Percentiles rank a stretch among this genome's conserved stretches.
These are phyloP conservation scores for Trametes cinnabarina DNA, from an alignment of 768 basidiomycete genomes.

Conservation along the genomic window DNA sequence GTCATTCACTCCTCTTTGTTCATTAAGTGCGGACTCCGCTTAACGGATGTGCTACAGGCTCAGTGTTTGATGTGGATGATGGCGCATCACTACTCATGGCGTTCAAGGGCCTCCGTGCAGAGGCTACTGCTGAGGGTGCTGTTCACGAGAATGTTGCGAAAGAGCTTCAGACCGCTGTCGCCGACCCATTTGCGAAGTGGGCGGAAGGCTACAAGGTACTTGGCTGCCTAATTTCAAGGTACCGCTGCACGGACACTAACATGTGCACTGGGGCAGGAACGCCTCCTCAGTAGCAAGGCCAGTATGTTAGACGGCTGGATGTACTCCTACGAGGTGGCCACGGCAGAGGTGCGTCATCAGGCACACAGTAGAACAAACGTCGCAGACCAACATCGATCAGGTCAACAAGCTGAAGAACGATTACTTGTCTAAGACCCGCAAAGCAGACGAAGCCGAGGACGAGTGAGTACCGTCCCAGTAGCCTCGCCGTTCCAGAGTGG, in stretches of 20 bases:
- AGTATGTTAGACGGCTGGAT: constrained; percentile 67
- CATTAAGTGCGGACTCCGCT: not conserved
- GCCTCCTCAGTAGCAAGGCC: constrained; percentile 48
- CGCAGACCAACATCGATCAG: constrained; percentile 26
- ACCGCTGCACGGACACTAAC: not conserved
- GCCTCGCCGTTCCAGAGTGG: constrained; percentile 4
- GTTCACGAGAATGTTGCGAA: constrained; percentile 68
- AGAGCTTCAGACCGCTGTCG: constrained; percentile 73
- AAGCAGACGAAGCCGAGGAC: constrained; percentile 90
- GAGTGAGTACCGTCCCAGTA: constrained; percentile 57
- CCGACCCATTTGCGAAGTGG: constrained; percentile 81
- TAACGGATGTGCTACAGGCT: constrained; percentile 35
- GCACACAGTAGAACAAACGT: not conserved
- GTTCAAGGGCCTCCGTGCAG: constrained; percentile 76
- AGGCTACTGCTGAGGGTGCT: constrained; percentile 70
- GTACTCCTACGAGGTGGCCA: constrained; percentile 65
- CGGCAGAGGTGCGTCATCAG: constrained; percentile 50
- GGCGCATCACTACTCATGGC: constrained; percentile 80
- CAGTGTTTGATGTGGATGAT: constrained; percentile 76
- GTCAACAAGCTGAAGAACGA: constrained; percentile 67
- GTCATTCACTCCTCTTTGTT: not conserved
- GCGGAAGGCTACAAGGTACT: constrained; percentile 66
- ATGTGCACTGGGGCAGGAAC: constrained; percentile 41
- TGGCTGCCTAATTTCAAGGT: not conserved
- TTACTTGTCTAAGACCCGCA: constrained; percentile 74